A percentile compares a stretch with the other conserved stretches of the same genome.
Evolutionary conservation across 164 flowering plant species (phyloP).

Genomic region (Annona squamosa): DNA sequence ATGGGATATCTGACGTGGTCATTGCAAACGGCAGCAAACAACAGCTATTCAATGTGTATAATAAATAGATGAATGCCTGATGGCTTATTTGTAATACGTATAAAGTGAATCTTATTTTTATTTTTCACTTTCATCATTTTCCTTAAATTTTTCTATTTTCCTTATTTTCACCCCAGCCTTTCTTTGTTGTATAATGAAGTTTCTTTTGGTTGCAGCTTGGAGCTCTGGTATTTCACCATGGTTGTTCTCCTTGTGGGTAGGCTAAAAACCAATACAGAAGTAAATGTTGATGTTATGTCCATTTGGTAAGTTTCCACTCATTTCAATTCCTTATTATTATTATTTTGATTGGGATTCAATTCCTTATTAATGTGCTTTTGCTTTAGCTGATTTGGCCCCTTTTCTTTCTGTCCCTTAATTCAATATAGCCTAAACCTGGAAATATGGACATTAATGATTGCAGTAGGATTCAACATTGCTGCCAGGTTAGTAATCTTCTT

Average conservation of each 20-base stretch:
- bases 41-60: no score
- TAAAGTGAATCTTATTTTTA: no score
- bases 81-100: no score
- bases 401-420: neutral
- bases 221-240: conserved; percentile 33
- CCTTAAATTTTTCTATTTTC: no score
- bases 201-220: conserved; percentile 33
- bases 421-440: conserved; percentile 38
- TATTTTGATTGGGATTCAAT: neutral
- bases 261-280: conserved; percentile 20
- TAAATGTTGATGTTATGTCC: conserved; percentile 30
- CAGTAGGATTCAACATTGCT: conserved; percentile 48
- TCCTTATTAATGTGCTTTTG: neutral
- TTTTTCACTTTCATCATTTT: no score
- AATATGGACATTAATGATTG: conserved; percentile 41
- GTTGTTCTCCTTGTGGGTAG: conserved; percentile 26
- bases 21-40: no score
- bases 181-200: no score
- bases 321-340: neutral
- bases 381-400: neutral
- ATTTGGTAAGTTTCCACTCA: conserved; percentile 18
- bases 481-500: conserved; percentile 26
- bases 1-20: no score
- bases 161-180: no score
- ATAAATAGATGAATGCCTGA: no score